Conservation (phyloP, 441 rosid genomes). For the Biscutella laevigata region DNA sequence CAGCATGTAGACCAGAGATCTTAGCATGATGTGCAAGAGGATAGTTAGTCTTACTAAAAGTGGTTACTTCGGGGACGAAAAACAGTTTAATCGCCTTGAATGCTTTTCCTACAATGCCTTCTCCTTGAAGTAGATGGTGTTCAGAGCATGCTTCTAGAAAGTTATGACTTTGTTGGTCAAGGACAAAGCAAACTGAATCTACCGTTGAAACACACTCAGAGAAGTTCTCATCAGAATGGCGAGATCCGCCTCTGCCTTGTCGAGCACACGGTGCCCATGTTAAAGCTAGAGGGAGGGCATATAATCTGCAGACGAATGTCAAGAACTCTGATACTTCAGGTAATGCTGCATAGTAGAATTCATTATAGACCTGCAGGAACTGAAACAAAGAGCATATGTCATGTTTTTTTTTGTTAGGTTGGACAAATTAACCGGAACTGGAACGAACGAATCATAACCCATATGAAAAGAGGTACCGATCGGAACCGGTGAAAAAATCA, state of each 20-base stretch:
- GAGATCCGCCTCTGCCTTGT: slow-evolving; percentile 61
- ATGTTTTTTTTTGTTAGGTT: no score
- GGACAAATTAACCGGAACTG: no score
- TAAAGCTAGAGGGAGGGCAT: slow-evolving; percentile 63
- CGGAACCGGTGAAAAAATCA: no score
- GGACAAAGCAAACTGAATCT: slow-evolving; percentile 64
- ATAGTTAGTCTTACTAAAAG: slow-evolving; percentile 49
- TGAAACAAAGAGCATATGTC: no score
- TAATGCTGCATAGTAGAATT: slow-evolving; percentile 42
- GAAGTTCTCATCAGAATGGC: slow-evolving; percentile 57
- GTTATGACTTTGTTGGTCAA: slow-evolving; percentile 29
- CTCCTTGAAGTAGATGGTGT: slow-evolving; percentile 56
- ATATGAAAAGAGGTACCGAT: no score
- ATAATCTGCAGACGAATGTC: slow-evolving; percentile 46
- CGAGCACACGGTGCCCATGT: slow-evolving; percentile 73
- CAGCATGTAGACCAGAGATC: slow-evolving; percentile 56
- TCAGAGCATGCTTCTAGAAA: slow-evolving; percentile 76
- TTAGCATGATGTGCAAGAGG: slow-evolving; percentile 78
- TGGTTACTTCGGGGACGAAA: slow-evolving; percentile 46
- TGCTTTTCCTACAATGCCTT: slow-evolving; percentile 75
- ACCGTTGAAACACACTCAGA: slow-evolving; percentile 55
- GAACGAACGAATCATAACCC: no score
- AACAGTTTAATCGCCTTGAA: slow-evolving; percentile 42
- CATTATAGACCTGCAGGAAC: slow-evolving; percentile 45
- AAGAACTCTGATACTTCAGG: slow-evolving; percentile 52